Percentiles rank a stretch among this genome's conserved stretches.
phyloP scores from a whole-genome alignment of 2,329 filamentous ascomycete species.

The Paraphoma chrysanthemicola region DNA sequence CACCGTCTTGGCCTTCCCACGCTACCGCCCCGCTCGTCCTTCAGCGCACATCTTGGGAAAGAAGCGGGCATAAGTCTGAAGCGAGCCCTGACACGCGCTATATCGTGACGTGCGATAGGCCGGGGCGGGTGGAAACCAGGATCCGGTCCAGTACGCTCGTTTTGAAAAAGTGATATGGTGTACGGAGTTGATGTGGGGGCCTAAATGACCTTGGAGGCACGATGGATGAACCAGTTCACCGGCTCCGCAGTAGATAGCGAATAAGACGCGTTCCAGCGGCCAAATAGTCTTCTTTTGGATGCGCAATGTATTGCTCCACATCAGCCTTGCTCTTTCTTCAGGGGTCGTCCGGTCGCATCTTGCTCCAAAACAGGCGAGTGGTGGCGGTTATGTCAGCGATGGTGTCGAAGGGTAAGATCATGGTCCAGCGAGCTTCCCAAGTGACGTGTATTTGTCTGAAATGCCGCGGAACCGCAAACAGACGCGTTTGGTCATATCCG shows the following conservation, averaged over 20 bases:
- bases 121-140: neutral
- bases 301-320: conserved; percentile 2
- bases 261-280: conserved; percentile 1
- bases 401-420: neutral
- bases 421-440: neutral
- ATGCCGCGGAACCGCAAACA: neutral
- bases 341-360: conserved; percentile 1
- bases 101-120: neutral
- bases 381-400: neutral
- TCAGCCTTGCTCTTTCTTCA: conserved; percentile 1
- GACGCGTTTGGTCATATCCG: neutral
- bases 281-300: neutral
- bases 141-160: conserved; percentile 3
- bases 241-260: conserved; percentile 9
- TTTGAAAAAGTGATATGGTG: conserved; percentile 16
- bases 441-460: neutral
- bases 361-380: neutral
- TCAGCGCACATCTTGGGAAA: conserved; percentile 4
- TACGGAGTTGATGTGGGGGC: conserved; percentile 15
- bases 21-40: conserved; percentile 1
- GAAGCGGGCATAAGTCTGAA: conserved; percentile 2
- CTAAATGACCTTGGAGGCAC: conserved; percentile 1
- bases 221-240: conserved; percentile 5
- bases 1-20: conserved; percentile 4
- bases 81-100: neutral